Conservation (phyloP, 306 rosid species). For the Geum urbanum region DNA sequence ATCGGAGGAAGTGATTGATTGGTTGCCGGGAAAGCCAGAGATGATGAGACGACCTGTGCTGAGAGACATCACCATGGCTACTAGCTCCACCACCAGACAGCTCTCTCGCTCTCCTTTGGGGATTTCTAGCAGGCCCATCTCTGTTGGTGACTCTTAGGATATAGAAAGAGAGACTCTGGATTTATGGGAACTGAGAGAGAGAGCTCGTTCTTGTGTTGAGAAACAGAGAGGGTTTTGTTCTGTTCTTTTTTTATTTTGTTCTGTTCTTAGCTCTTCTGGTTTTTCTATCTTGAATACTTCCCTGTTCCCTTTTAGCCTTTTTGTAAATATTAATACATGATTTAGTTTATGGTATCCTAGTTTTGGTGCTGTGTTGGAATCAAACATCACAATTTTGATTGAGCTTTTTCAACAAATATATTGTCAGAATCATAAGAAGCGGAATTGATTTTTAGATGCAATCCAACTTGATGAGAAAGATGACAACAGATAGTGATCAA, state of each 20-base stretch:
- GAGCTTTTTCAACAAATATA: not conserved
- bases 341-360: not conserved
- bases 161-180: not conserved
- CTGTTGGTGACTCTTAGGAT: conserved; percentile 55
- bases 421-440: not conserved
- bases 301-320: not conserved
- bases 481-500: not conserved
- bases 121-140: conserved; percentile 44
- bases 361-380: not conserved
- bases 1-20: conserved; percentile 51
- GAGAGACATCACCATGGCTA: conserved; percentile 34
- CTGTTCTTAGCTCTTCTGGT: conserved; percentile 16
- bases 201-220: conserved; percentile 6
- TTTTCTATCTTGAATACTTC: conserved; percentile 4
- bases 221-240: conserved; percentile 15
- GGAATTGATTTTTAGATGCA: not conserved
- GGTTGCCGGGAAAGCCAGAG: conserved; percentile 56
- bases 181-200: not conserved
- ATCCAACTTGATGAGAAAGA: not conserved
- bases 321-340: conserved; percentile 11
- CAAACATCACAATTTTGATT: not conserved
- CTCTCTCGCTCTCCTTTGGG: conserved; percentile 81
- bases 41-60: conserved; percentile 35
- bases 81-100: conserved; percentile 28
- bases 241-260: not conserved